Conservation (phyloP, 2,329 filamentous ascomycete species). For the Colletotrichum sp. region DNA sequence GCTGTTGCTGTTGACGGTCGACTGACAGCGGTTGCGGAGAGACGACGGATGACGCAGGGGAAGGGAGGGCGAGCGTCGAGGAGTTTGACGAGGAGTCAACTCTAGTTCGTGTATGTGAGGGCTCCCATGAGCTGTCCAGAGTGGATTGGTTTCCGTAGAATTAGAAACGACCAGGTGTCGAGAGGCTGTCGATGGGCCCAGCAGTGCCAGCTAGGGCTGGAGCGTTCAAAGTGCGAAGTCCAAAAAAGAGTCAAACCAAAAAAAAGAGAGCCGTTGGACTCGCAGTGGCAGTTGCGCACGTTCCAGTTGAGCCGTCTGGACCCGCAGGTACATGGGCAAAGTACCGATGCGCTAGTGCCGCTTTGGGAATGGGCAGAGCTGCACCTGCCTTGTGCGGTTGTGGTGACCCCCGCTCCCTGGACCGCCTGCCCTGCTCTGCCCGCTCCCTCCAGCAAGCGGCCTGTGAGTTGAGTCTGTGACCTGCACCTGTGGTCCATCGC, state of each 20-base stretch:
- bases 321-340: background rate
- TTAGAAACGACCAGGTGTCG: background rate
- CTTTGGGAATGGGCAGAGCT: background rate
- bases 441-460: background rate
- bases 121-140: slow-evolving; percentile 5
- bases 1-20: background rate
- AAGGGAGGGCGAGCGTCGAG: background rate
- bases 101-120: background rate
- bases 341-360: background rate
- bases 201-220: background rate
- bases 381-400: background rate
- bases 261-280: background rate
- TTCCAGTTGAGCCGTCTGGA: background rate
- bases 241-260: background rate
- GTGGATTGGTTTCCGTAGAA: background rate
- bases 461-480: background rate
- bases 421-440: background rate
- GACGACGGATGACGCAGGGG: background rate
- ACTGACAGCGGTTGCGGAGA: background rate
- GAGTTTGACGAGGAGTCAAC: background rate
- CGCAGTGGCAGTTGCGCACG: background rate
- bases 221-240: background rate
- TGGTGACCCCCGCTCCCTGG: background rate
- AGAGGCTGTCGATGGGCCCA: background rate
- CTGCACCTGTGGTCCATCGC: background rate